These are phyloP conservation scores for Fusarium guadeloupense DNA, from an alignment of 2,329 filamentous ascomycete genomes.

Conservation along the genomic window DNA sequence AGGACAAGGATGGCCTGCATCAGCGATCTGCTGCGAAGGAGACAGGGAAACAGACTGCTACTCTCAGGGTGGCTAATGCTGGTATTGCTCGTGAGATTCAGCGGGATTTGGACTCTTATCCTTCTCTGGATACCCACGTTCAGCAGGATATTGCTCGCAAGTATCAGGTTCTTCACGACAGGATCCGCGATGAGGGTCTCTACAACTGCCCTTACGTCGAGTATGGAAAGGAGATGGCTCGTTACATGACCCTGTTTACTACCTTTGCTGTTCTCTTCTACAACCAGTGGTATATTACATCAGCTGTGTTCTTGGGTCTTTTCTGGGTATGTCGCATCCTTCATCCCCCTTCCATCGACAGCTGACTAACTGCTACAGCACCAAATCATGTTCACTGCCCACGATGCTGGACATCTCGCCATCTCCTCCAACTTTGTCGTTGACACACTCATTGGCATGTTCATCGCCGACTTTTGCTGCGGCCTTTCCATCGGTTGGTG, in stretches of 20 bases:
- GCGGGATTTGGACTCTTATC: slow-evolving; percentile 53
- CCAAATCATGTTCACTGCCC: slow-evolving; percentile 74
- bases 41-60: slow-evolving; percentile 14
- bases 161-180: slow-evolving; percentile 65
- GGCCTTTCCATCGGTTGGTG: slow-evolving; percentile 74
- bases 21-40: slow-evolving; percentile 7
- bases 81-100: slow-evolving; percentile 44
- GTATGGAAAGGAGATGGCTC: slow-evolving; percentile 66
- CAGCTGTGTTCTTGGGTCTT: slow-evolving; percentile 66
- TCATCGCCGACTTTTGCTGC: slow-evolving; percentile 72
- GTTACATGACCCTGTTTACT: slow-evolving; percentile 62
- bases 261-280: slow-evolving; percentile 57
- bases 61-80: slow-evolving; percentile 32
- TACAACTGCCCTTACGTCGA: slow-evolving; percentile 67
- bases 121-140: slow-evolving; percentile 62
- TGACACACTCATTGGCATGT: slow-evolving; percentile 69
- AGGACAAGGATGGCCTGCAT: slow-evolving; percentile 1
- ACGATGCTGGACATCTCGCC: slow-evolving; percentile 71
- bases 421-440: slow-evolving; percentile 67
- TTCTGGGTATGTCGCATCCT: slow-evolving; percentile 61
- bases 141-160: slow-evolving; percentile 64
- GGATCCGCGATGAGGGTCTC: slow-evolving; percentile 62
- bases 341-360: background rate
- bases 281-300: slow-evolving; percentile 64
- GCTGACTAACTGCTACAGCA: slow-evolving; percentile 54